Base-by-base conservation (phyloP, 164 flowering plant genomes). In the Vitis rotundifolia region DNA sequence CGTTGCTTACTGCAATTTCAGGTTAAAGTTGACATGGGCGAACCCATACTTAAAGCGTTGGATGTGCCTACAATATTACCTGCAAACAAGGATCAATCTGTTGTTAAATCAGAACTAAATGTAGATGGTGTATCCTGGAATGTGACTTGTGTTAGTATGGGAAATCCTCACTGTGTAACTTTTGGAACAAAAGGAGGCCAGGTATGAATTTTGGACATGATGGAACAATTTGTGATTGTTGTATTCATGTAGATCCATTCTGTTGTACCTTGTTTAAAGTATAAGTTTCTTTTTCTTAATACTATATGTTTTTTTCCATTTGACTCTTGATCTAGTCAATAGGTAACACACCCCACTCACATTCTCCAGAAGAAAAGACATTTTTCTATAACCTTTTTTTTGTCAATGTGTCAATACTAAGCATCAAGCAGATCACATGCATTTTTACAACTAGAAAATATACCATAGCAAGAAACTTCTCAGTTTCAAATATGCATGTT, bases 71-170 rank as follows among this genome's bases (percentile, higher is more conserved):
- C 99, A 58, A 86, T 73, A 37, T 68, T 96, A 53, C 73, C 89
- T 55, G 78, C 91, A 59, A 89, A 86, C 67, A 79, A 84, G 66
- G 87, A 74, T 69, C 79, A 81, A 22, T 76, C 93, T 66, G 98
- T 88, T 75, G 84, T 92, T 47, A 83, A 82, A 68, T 80, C 92
- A 50, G 90, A 73, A 29, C 73, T 96, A 55, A 79, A 80, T 29
- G 92, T 93, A 15, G 94, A 91, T 78, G 88, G 91, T 59, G 72
- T 73, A 29, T 77, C 79, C 59, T 96, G 99, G 99, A 82, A 76
- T 79, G 97, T 88, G 54, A 96, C 99, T 13, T 93, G 98, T 85
- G 98, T 96, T 73, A 93, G 99, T 80, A 96, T 96, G 99, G 99
- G 99, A 67, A 96, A 96, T 82, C 99, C 99, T 52, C 98, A 96